Conservation (phyloP, 2,329 filamentous ascomycete genomes). For the Penicillium sp. region DNA sequence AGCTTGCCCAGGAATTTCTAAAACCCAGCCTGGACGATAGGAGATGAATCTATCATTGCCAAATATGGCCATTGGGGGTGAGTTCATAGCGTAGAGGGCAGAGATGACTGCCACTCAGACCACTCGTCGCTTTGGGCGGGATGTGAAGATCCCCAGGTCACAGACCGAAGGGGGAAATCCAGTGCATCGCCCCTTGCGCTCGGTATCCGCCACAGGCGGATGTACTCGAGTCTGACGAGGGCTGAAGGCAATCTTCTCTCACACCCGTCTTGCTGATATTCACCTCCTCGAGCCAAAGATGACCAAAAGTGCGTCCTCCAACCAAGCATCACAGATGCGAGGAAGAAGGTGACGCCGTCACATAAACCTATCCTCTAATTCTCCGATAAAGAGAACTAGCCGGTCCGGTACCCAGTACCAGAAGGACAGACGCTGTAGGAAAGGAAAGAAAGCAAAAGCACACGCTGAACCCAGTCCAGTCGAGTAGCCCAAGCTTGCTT, state of each 20-base stretch:
- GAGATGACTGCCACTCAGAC: neutral
- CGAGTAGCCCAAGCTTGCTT: neutral
- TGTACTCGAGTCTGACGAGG: slow-evolving; percentile 9
- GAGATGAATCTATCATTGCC: slow-evolving; percentile 51
- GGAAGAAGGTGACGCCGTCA: slow-evolving; percentile 23
- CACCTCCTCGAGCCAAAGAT: slow-evolving; percentile 10
- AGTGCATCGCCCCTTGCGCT: slow-evolving; percentile 28
- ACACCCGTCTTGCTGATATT: slow-evolving; percentile 2
- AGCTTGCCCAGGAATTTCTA: slow-evolving; percentile 37
- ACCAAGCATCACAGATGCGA: slow-evolving; percentile 39
- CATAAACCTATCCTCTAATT: slow-evolving; percentile 20
- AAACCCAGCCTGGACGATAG: slow-evolving; percentile 53
- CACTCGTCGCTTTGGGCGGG: slow-evolving; percentile 9
- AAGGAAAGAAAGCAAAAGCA: slow-evolving; percentile 12
- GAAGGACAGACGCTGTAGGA: slow-evolving; percentile 37
- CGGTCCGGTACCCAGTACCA: slow-evolving; percentile 43
- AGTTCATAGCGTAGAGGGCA: neutral
- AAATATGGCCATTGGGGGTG: slow-evolving; percentile 5
- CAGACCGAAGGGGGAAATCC: slow-evolving; percentile 29
- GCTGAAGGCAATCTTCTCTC: neutral
- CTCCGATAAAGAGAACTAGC: slow-evolving; percentile 18
- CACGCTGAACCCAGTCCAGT: slow-evolving; percentile 20
- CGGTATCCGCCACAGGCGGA: slow-evolving; percentile 30
- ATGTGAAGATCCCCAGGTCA: slow-evolving; percentile 28
- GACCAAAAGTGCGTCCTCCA: slow-evolving; percentile 16